phyloP scores from a whole-genome alignment of 257 asterid genomes.

The Ilex aquifolium region DNA sequence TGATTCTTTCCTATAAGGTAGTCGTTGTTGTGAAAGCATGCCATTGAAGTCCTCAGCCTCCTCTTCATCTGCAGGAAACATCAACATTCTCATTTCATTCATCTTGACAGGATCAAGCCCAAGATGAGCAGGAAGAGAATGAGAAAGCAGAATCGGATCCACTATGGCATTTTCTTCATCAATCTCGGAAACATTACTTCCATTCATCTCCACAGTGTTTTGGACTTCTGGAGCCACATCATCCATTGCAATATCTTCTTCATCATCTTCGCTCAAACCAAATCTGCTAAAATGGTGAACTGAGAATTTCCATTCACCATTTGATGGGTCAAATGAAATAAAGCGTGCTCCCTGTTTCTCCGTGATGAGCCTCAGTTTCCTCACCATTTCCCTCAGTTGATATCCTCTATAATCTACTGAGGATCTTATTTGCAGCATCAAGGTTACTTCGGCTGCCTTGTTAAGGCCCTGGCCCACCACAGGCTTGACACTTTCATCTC shows the following conservation, averaged over 20 bases:
- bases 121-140: constrained; percentile 96
- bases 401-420: constrained; percentile 15
- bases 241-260: constrained; percentile 74
- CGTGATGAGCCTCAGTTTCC: constrained; percentile 47
- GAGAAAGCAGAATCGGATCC: constrained; percentile 57
- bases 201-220: constrained; percentile 39
- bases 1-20: constrained; percentile 43
- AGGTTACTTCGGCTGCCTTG: constrained; percentile 86
- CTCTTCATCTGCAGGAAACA: constrained; percentile 65
- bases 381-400: constrained; percentile 25
- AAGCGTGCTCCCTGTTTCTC: constrained; percentile 84
- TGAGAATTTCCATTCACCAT: constrained; percentile 72
- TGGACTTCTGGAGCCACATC: constrained; percentile 51
- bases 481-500: constrained; percentile 72
- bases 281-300: constrained; percentile 96
- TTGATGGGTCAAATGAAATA: constrained; percentile 55
- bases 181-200: constrained; percentile 48
- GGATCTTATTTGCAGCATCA: constrained; percentile 33
- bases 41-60: constrained; percentile 44
- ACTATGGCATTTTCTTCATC: constrained; percentile 44
- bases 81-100: constrained; percentile 71
- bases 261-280: constrained; percentile 85
- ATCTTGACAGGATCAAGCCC: constrained; percentile 87
- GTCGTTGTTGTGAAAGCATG: constrained; percentile 35
- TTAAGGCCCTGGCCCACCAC: constrained; percentile 72